Evolutionary conservation across 2,329 filamentous ascomycete genomes (phyloP), one percentile per base, ranked within the genome.

Genomic region (Pestalotiopsis sp.): DNA sequence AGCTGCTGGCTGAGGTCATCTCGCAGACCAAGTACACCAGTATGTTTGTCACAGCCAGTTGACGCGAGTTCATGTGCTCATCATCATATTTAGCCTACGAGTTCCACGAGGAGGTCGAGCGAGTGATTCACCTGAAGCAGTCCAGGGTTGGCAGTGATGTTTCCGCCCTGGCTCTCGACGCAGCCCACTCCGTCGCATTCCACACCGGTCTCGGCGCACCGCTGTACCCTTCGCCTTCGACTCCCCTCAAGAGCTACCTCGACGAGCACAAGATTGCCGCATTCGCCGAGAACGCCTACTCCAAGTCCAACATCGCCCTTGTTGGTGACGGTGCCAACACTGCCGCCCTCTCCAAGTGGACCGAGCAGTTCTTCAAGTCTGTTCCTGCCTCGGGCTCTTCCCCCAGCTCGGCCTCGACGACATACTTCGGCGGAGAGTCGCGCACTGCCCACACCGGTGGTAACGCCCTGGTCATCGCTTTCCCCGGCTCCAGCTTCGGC

Each of bases 361-460:
- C 97, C 72, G 90, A 91, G 78, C 90, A 97, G 80, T 98, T 98
- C 88, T 98, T 99, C 87, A 90, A 90, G 80, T 86, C 87, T 70
- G 86, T 92, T 64, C 87, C 91, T 69, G 80, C 85, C 74, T 81
- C 86, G 72, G 79, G 87, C 71, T 81, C 82, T 77, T 83, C 86
- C 76, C 83, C 92, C 72, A 87, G 89, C 79, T 84, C 85, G 71
- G 82, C 89, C 73, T 86, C 92, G 72, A 88, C 90, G 80, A 96
- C 95, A 83, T 99, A 98, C 90, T 93, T 90, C 78, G 96, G 96
- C 81, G 97, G 96, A 79, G 94, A 99, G 87, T 93, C 97, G 86
- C 93, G 96, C 75, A 92, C 93, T 74, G 87, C 92, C 72, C 92
- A 94, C 81, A 86, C 86, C 70, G 85, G 86, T 73, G 92, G 93